These are phyloP conservation scores for Lasiosphaeria hispida DNA, from an alignment of 495 filamentous ascomycete species.

Conservation along the genomic window DNA sequence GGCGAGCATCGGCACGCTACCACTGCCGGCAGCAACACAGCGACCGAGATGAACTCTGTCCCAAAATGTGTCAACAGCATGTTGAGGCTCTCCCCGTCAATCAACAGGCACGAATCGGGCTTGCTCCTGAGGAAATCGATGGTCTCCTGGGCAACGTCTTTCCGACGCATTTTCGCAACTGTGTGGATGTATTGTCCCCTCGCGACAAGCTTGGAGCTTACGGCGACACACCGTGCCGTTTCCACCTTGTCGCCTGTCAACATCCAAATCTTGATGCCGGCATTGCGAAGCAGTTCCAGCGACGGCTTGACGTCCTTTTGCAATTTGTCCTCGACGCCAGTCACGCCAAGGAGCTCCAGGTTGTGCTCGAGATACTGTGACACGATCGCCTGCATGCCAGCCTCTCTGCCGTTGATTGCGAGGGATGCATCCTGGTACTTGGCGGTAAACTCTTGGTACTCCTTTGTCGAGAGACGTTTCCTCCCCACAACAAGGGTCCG, in stretches of 20 bases:
- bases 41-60: constrained; percentile 79
- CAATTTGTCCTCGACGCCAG: constrained; percentile 95
- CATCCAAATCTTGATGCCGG: constrained; percentile 99
- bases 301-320: constrained; percentile 94
- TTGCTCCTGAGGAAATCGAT: constrained; percentile 87
- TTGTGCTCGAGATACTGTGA: constrained; percentile 80
- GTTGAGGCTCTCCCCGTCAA: constrained; percentile 87
- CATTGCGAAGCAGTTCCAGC: constrained; percentile 91
- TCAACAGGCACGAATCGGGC: constrained; percentile 82
- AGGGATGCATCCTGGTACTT: constrained; percentile 78
- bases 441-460: constrained; percentile 75
- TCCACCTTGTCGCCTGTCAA: constrained; percentile 98
- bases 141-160: constrained; percentile 76
- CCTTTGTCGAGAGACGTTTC: constrained; percentile 69
- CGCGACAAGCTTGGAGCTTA: constrained; percentile 90
- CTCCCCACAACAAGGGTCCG: constrained; percentile 92
- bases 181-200: constrained; percentile 95
- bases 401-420: constrained; percentile 73
- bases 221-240: constrained; percentile 93
- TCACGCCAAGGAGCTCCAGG: constrained; percentile 90
- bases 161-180: constrained; percentile 75
- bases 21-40: constrained; percentile 85
- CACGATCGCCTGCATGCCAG: constrained; percentile 74
- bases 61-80: constrained; percentile 80
- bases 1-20: constrained; percentile 97